phyloP scores from a whole-genome alignment of 2,329 filamentous ascomycete species.

The Cucurbitaria berberidis region DNA sequence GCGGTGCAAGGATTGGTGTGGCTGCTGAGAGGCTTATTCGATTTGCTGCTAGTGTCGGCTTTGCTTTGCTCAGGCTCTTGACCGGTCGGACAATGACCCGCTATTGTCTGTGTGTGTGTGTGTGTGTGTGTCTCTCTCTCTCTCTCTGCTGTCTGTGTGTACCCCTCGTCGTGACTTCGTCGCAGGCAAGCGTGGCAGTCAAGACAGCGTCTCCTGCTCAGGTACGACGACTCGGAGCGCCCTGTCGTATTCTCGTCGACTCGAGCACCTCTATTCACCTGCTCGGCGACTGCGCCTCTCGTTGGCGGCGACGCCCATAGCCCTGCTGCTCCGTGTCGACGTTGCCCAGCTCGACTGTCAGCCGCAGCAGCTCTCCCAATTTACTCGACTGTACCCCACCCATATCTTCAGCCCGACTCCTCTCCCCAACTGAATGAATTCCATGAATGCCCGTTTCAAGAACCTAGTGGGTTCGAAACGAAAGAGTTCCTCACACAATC shows the following conservation, averaged over 20 bases:
- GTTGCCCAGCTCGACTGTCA: slow-evolving; percentile 36
- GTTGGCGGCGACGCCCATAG: slow-evolving; percentile 24
- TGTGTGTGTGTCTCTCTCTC: no score
- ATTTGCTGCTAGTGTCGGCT: not conserved
- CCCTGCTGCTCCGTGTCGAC: slow-evolving; percentile 26
- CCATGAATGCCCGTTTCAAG: slow-evolving; percentile 80
- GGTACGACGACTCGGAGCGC: slow-evolving; percentile 2
- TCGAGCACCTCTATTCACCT: slow-evolving; percentile 6
- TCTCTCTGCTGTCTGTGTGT: no score
- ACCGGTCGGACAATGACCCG: slow-evolving; percentile 16
- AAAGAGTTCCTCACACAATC: slow-evolving; percentile 65
- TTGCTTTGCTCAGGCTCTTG: slow-evolving; percentile 4
- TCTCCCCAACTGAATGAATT: slow-evolving; percentile 67
- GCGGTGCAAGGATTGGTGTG: slow-evolving; percentile 5
- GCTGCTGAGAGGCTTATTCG: not conserved
- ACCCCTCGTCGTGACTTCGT: slow-evolving; percentile 17
- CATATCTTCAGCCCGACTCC: slow-evolving; percentile 23
- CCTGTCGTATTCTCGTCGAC: not conserved
- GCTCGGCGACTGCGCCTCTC: slow-evolving; percentile 15
- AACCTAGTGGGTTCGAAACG: slow-evolving; percentile 82
- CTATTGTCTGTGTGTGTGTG: no score
- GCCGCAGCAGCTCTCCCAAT: slow-evolving; percentile 37
- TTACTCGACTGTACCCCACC: slow-evolving; percentile 36
- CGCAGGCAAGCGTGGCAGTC: slow-evolving; percentile 4
- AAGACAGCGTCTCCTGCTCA: not conserved